Conservation (phyloP, 805 yeast species). For the Starmerella ratchasimensis region DNA sequence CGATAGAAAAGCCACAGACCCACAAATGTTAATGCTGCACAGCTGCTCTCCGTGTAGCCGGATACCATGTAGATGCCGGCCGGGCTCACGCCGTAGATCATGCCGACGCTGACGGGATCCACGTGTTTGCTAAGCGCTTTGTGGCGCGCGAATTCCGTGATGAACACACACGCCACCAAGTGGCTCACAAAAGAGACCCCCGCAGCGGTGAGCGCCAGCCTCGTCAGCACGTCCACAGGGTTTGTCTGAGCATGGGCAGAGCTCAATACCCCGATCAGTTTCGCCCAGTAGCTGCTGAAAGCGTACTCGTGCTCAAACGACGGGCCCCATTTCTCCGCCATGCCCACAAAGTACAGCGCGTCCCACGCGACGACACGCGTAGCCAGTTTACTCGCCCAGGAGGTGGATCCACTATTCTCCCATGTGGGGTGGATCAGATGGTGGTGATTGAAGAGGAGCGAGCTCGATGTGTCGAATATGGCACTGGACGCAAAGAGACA, state of each 20-base stretch:
- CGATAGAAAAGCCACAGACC: conserved; percentile 42
- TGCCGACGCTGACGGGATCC: conserved; percentile 28
- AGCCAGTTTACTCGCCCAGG: conserved; percentile 12
- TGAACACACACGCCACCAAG: conserved; percentile 32
- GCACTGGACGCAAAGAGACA: conserved; percentile 3
- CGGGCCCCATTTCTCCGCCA: conserved; percentile 35
- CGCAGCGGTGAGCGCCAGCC: conserved; percentile 36
- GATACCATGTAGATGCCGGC: conserved; percentile 67
- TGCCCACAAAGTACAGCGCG: conserved; percentile 55
- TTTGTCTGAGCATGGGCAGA: no score
- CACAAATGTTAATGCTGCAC: conserved; percentile 44
- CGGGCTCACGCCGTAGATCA: conserved; percentile 49
- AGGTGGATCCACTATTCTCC: not conserved
- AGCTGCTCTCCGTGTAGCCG: conserved; percentile 63
- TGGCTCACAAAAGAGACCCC: conserved; percentile 42
- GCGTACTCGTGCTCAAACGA: conserved; percentile 85
- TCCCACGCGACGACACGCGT: conserved; percentile 62
- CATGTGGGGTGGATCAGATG: no score
- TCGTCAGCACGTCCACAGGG: conserved; percentile 6
- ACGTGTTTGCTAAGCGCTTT: conserved; percentile 13
- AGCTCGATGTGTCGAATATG: conserved; percentile 31
- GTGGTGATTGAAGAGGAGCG: conserved; percentile 24
- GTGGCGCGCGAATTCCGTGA: conserved; percentile 22
- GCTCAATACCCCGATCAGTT: conserved; percentile 27
- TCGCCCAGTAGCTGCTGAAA: conserved; percentile 68